Base-by-base conservation (phyloP, 805 yeast species). In the Metschnikowia vanudenii region DNA sequence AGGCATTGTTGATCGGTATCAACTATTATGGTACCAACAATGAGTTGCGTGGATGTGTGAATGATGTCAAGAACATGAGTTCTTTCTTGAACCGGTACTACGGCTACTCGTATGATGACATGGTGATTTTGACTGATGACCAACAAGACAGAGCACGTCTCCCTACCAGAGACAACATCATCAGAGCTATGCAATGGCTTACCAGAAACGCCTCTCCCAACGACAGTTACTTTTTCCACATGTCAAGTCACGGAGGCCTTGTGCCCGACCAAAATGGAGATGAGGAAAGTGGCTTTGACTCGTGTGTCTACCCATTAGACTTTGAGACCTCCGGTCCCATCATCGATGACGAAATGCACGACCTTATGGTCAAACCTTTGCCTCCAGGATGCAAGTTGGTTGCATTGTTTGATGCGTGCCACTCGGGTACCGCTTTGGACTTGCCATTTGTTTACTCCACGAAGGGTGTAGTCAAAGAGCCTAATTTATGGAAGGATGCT, bases 171-270 rank as follows among this genome's bases (percentile, higher is more conserved):
- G 80, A 73, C 4, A 88, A 88, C 62, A 88, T 88, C 62, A 59
- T 86, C 17, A 73, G 82, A 36, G 96, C 90, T 2, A 85, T 86
- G 86, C 81, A 77, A 46, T 88, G 96, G 96, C 74, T 88, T 18
- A 91, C 84, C 17, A 70, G 69, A 17, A 85, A 74, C 51, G 94
- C 95, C 0, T 71, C 68, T 54, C 84, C 94, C 13, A 86, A 88
- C 55, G 96, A 88, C 65, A 79, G 89, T 8, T 64, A 88, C 41
- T 82, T 88, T 56, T 80, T 88, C 74, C 96, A 88, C 62, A 88
- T 84, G 61, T 85, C 94, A 0, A 94, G 96, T 7, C 96, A 88
- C 60, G 96, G 96, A 26, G 89, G 94, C 2, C 85, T 82, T 58
- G 79, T 81, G 4, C 65, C 71, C 39, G 96, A 88, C 62, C 59